Evolutionary conservation across 164 flowering plant species (phyloP).

Genomic region (Hamamelis virginiana): DNA sequence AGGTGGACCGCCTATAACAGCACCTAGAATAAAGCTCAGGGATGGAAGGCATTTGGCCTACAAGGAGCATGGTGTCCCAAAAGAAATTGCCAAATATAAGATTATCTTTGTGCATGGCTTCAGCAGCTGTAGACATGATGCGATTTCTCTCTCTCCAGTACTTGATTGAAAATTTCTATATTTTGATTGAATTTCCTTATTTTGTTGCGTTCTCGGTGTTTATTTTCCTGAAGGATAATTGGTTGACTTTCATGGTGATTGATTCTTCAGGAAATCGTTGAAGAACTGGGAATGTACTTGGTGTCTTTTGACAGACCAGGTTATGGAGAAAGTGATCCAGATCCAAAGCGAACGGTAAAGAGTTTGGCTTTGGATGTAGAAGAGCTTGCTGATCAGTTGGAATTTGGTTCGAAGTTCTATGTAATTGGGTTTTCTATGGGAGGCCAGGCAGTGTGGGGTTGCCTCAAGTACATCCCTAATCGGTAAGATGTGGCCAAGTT

Average conservation of each 20-base stretch:
- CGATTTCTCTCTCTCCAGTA: conserved; percentile 21
- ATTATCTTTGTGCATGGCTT: conserved; percentile 31
- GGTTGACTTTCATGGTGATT: neutral
- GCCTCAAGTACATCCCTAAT: conserved; percentile 57
- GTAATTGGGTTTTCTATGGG: conserved; percentile 54
- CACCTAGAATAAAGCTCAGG: conserved; percentile 27
- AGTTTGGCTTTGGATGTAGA: conserved; percentile 48
- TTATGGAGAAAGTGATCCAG: conserved; percentile 62
- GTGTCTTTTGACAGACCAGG: conserved; percentile 54
- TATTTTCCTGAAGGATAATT: neutral
- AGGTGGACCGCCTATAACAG: conserved; percentile 28
- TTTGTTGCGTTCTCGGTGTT: neutral
- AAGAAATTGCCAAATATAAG: conserved; percentile 26
- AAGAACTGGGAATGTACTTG: conserved; percentile 37
- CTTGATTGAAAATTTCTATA: neutral
- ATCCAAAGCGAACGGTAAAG: conserved; percentile 41
- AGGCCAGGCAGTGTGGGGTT: conserved; percentile 46
- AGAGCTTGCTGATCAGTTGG: conserved; percentile 57
- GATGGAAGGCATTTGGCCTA: conserved; percentile 40
- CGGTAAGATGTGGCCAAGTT: conserved; percentile 24
- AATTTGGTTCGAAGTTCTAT: conserved; percentile 44
- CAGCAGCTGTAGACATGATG: conserved; percentile 21
- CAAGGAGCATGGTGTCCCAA: conserved; percentile 33
- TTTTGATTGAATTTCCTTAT: too few relatives aligned
- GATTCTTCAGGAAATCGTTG: conserved; percentile 33